These are phyloP conservation scores for Penicillium sp. DNA, from an alignment of 2,329 filamentous ascomycete genomes.

Conservation along the genomic window DNA sequence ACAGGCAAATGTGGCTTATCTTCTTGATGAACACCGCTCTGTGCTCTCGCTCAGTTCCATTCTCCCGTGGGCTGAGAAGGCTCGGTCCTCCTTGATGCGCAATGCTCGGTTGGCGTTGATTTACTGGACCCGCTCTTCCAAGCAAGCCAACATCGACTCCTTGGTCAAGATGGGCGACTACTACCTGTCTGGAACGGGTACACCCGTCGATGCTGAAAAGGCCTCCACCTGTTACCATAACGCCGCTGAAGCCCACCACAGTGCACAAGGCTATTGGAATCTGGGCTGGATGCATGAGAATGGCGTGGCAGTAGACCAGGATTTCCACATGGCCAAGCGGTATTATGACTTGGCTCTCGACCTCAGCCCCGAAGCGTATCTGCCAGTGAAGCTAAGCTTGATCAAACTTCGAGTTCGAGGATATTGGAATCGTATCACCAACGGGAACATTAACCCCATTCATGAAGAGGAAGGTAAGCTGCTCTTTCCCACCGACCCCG, in stretches of 20 bases:
- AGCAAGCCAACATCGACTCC: slow-evolving; percentile 89
- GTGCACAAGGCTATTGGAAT: slow-evolving; percentile 94
- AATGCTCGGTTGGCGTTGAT: slow-evolving; percentile 72
- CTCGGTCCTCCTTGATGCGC: slow-evolving; percentile 48
- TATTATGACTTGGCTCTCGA: slow-evolving; percentile 92
- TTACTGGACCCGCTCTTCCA: slow-evolving; percentile 92
- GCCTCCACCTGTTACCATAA: slow-evolving; percentile 90
- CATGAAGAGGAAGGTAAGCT: slow-evolving; percentile 77
- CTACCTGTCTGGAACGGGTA: slow-evolving; percentile 80
- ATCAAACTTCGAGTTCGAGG: slow-evolving; percentile 80
- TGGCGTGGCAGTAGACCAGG: slow-evolving; percentile 84
- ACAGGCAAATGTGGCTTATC: slow-evolving; percentile 84
- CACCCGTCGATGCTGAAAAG: slow-evolving; percentile 70
- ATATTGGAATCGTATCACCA: slow-evolving; percentile 90
- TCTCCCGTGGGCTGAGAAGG: slow-evolving; percentile 47
- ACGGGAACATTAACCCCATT: slow-evolving; percentile 89
- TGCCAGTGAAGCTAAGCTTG: slow-evolving; percentile 85
- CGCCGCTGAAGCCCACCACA: slow-evolving; percentile 85
- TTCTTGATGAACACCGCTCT: slow-evolving; percentile 73
- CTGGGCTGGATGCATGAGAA: slow-evolving; percentile 99
- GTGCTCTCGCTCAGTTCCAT: slow-evolving; percentile 57
- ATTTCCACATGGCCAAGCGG: slow-evolving; percentile 94
- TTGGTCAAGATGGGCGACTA: slow-evolving; percentile 99
- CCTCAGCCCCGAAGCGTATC: slow-evolving; percentile 88
- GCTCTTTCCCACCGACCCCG: slow-evolving; percentile 7